phyloP scores from a whole-genome alignment of 1,284 basidiomycete genomes.

The Stereum hirsutum region DNA sequence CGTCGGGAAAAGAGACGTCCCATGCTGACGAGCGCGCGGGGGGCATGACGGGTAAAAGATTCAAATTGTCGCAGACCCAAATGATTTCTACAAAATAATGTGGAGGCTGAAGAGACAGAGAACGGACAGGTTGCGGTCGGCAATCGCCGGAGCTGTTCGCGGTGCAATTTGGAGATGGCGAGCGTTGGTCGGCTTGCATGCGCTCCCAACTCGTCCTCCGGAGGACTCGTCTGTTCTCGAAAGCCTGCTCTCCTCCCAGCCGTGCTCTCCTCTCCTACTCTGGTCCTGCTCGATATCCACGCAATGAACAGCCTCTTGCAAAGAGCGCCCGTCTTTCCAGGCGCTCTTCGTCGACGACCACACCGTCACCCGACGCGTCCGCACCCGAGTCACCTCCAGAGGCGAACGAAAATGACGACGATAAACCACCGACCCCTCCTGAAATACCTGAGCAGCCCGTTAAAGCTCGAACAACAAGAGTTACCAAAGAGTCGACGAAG shows the following conservation, averaged over 20 bases:
- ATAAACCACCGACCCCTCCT: constrained; percentile 16
- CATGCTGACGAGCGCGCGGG: too few relatives aligned
- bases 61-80: too few relatives aligned
- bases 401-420: constrained; percentile 26
- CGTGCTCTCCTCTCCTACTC: constrained; percentile 25
- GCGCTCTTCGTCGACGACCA: constrained; percentile 22
- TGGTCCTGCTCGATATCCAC: constrained; percentile 25
- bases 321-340: constrained; percentile 21
- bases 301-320: constrained; percentile 17
- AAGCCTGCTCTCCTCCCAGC: constrained; percentile 23
- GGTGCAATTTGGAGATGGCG: neutral
- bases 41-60: too few relatives aligned
- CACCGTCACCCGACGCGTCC: constrained; percentile 17
- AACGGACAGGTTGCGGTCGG: neutral
- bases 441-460: too few relatives aligned
- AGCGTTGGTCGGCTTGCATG: constrained; percentile 28
- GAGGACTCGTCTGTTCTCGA: constrained; percentile 39
- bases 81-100: too few relatives aligned
- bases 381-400: constrained; percentile 22
- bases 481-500: constrained; percentile 7
- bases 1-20: too few relatives aligned
- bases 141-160: neutral
- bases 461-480: neutral
- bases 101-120: neutral
- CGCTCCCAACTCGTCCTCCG: constrained; percentile 43